A percentile compares a stretch with the other conserved stretches of the same genome.
Conservation (phyloP, 306 rosid species). For the Castanospermum australe region DNA sequence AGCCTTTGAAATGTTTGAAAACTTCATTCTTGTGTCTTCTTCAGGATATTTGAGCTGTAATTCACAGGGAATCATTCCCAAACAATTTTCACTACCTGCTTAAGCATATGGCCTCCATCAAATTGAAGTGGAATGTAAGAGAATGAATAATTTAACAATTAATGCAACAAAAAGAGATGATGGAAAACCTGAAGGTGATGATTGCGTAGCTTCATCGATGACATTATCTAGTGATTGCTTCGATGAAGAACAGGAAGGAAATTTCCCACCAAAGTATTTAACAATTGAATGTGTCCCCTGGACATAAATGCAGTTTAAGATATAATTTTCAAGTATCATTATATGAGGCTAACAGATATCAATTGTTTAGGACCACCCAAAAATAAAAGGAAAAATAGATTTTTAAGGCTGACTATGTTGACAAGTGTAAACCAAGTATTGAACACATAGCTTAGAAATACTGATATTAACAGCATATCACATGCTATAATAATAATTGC, state of each 20-base stretch:
- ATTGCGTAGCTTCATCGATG: conserved; percentile 50
- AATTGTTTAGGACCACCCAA: conserved; percentile 11
- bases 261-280: conserved; percentile 71
- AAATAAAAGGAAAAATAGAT: neutral
- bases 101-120: conserved; percentile 25
- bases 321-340: neutral
- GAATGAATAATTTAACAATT: neutral
- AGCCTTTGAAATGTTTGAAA: conserved; percentile 24
- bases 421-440: conserved; percentile 6
- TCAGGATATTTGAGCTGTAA: conserved; percentile 41
- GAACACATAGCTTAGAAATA: conserved; percentile 14
- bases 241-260: conserved; percentile 37
- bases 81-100: conserved; percentile 54
- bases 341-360: conserved; percentile 8
- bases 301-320: conserved; percentile 31
- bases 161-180: conserved; percentile 16
- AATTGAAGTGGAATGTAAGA: conserved; percentile 20
- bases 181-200: conserved; percentile 62
- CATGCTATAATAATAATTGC: conserved; percentile 5
- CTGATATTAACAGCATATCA: neutral
- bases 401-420: conserved; percentile 11
- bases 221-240: conserved; percentile 41
- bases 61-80: conserved; percentile 41
- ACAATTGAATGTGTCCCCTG: conserved; percentile 84
- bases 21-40: conserved; percentile 40